Evolutionary conservation across 2,329 filamentous ascomycete genomes (phyloP), one percentile per base, ranked within the genome.

Genomic region (Trichoderma pleuroti): DNA sequence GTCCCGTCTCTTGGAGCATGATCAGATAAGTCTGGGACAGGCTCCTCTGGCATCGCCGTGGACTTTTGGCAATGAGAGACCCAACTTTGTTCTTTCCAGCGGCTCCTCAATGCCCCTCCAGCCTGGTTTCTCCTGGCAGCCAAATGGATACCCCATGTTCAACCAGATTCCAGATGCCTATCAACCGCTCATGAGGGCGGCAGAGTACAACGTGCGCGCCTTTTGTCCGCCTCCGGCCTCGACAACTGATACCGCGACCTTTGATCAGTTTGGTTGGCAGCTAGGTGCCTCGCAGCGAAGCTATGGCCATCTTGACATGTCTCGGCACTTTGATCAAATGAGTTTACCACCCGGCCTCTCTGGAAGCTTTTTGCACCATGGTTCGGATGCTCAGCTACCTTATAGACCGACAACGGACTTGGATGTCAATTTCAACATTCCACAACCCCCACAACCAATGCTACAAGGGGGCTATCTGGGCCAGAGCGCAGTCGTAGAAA

Each of bases 131-230:
- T 28, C 70, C 26, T 72, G 68, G 68, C 68, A 62, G 16, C 18
- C 68, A 52, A 57, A 46, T n/a, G 54, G 52, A 54, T 52, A 70
- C 9, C 56, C 71, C 74, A 59, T 70, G 70, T 52, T 71, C 21
- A 71, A 69, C 10, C 74, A 72, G n/a, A 73, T 75, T 61, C 72
- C 73, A 16, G 73, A 73, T 57, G 59, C 72, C 32, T 76, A 78
- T 46, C 80, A 80, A 60, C 78, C 80, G 11, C 74, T 81, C 34
- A 72, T 81, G 69, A 78, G 77, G 71, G 77, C 78, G 36, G 77
- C 80, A 49, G 80, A 82, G 70, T 78, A 81, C 72, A 81, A 81
- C 66, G 78, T 81, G 21, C 77, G 79, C 60, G 80, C 80, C 24
- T 80, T 82, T 64, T 81, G 80, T 59, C 80, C 80, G 12, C 80